These are phyloP conservation scores for Cyberlindnera americana DNA, from an alignment of 805 yeast species.

Conservation along the genomic window DNA sequence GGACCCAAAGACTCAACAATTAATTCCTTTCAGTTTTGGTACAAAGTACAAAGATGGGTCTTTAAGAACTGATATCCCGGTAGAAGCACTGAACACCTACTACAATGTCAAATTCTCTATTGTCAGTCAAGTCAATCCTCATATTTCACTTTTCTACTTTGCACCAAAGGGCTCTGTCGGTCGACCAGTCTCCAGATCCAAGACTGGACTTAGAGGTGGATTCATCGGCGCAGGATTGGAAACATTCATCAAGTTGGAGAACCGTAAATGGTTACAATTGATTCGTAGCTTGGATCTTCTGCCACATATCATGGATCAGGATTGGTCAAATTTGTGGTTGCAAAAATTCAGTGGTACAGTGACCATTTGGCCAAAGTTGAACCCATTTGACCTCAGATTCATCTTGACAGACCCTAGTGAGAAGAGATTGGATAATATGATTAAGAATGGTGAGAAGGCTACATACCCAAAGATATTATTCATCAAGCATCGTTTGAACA, in stretches of 20 bases:
- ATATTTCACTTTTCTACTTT: slow-evolving; percentile 68
- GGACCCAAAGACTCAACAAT: slow-evolving; percentile 32
- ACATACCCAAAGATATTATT: slow-evolving; percentile 66
- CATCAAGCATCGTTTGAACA: slow-evolving; percentile 56
- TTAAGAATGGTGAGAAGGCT: slow-evolving; percentile 58
- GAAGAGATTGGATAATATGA: slow-evolving; percentile 50
- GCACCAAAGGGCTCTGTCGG: slow-evolving; percentile 83
- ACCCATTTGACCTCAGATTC: slow-evolving; percentile 54
- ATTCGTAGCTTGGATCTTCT: slow-evolving; percentile 60
- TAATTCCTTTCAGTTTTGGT: slow-evolving; percentile 70
- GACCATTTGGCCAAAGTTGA: slow-evolving; percentile 71
- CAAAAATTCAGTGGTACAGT: slow-evolving; percentile 74
- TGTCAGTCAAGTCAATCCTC: slow-evolving; percentile 83
- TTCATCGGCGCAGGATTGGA: slow-evolving; percentile 70
- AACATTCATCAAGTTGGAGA: slow-evolving; percentile 66
- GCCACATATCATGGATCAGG: slow-evolving; percentile 68
- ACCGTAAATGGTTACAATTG: slow-evolving; percentile 72
- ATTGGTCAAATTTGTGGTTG: slow-evolving; percentile 75
- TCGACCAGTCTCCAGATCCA: slow-evolving; percentile 62
- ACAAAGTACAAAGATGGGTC: slow-evolving; percentile 76
- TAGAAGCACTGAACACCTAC: slow-evolving; percentile 67
- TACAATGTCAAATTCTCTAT: slow-evolving; percentile 73
- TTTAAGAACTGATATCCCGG: slow-evolving; percentile 73
- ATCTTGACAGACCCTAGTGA: slow-evolving; percentile 68
- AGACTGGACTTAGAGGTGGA: slow-evolving; percentile 70